Conservation (phyloP, 768 basidiomycete genomes). For the Hirschioporus abietinus region DNA sequence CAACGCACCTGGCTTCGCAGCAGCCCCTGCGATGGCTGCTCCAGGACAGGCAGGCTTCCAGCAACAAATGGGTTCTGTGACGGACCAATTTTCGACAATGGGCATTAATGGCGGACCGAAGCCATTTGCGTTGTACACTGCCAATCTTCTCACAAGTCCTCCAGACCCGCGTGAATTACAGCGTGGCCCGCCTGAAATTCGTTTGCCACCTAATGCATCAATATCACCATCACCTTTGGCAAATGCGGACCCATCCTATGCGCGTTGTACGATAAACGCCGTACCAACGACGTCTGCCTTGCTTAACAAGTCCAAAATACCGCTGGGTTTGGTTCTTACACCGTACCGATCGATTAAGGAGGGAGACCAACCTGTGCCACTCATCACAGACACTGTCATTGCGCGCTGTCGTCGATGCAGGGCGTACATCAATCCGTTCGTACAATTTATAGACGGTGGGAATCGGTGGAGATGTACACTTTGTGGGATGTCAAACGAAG, state of each 20-base stretch:
- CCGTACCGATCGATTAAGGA: conserved; percentile 85
- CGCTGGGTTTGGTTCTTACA: conserved; percentile 82
- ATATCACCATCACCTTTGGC: conserved; percentile 73
- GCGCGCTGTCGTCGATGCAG: conserved; percentile 94
- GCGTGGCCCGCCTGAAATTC: conserved; percentile 82
- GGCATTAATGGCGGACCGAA: conserved; percentile 68
- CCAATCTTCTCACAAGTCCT: conserved; percentile 89
- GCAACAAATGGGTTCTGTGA: conserved; percentile 51
- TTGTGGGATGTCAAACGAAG: conserved; percentile 98
- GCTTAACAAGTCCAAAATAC: conserved; percentile 84
- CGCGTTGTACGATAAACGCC: conserved; percentile 87
- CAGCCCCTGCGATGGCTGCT: conserved; percentile 35
- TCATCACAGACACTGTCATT: conserved; percentile 90
- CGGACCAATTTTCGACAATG: conserved; percentile 89
- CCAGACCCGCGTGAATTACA: conserved; percentile 85
- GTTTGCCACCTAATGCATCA: conserved; percentile 79
- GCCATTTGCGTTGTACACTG: conserved; percentile 73
- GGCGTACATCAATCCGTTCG: conserved; percentile 96
- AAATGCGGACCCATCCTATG: conserved; percentile 88
- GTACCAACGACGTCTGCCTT: conserved; percentile 87
- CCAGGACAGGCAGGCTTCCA: conserved; percentile 17
- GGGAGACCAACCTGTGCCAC: conserved; percentile 80
- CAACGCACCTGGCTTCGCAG: conserved; percentile 38
- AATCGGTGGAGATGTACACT: conserved; percentile 99
- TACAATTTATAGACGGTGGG: conserved; percentile 96